A percentile compares a stretch with the other conserved stretches of the same genome.
These are phyloP conservation scores for Geoglossum cookeanum DNA, from an alignment of 2,329 filamentous ascomycete genomes.

Conservation along the genomic window DNA sequence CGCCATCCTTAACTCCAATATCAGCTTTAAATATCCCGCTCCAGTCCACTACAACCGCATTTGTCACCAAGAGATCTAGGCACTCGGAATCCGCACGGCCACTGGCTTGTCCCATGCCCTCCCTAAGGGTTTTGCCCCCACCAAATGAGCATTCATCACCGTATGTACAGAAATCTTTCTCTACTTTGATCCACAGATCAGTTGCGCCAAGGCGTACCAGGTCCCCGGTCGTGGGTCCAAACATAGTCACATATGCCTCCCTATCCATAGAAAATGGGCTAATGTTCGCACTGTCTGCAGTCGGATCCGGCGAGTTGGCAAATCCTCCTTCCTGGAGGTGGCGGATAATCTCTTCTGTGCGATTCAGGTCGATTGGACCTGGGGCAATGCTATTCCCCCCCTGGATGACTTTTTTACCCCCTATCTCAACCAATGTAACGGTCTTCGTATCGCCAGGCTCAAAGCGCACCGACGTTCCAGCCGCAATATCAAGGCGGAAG, in stretches of 20 bases:
- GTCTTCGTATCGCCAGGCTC: slow-evolving; percentile 88
- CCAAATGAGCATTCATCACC: slow-evolving; percentile 94
- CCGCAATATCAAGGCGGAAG: slow-evolving; percentile 72
- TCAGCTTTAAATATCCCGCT: slow-evolving; percentile 91
- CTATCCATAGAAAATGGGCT: slow-evolving; percentile 54
- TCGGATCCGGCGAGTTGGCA: slow-evolving; percentile 52
- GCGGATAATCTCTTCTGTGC: slow-evolving; percentile 45
- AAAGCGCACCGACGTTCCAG: slow-evolving; percentile 81
- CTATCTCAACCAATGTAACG: slow-evolving; percentile 77
- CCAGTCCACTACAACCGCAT: slow-evolving; percentile 80
- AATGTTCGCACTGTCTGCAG: slow-evolving; percentile 33
- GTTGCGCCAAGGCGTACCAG: slow-evolving; percentile 64
- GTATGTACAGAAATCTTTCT: slow-evolving; percentile 66
- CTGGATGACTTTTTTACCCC: slow-evolving; percentile 56
- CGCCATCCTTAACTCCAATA: slow-evolving; percentile 75
- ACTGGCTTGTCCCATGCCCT: slow-evolving; percentile 88
- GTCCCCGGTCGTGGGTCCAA: slow-evolving; percentile 81
- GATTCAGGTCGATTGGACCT: slow-evolving; percentile 46
- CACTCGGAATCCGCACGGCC: slow-evolving; percentile 52
- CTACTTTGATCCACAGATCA: slow-evolving; percentile 77
- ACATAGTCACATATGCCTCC: slow-evolving; percentile 68
- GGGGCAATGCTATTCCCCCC: slow-evolving; percentile 69
- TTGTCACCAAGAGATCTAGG: slow-evolving; percentile 72
- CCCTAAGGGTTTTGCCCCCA: slow-evolving; percentile 79
- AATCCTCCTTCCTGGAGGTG: slow-evolving; percentile 57